Conservation (phyloP, 495 filamentous ascomycete genomes). For the Delitschia confertaspora region DNA sequence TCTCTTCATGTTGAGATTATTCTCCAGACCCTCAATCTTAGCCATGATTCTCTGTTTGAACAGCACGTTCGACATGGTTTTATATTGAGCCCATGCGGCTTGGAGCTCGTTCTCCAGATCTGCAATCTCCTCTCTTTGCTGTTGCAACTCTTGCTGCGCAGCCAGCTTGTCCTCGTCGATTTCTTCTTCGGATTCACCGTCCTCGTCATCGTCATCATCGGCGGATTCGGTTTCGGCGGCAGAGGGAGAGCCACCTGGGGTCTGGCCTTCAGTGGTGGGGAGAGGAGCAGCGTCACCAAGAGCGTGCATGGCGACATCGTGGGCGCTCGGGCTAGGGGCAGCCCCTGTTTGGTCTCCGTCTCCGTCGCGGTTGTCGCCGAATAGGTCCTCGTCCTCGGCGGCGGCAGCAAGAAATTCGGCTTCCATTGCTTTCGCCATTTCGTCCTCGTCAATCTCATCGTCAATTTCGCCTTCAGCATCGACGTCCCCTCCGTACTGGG, state of each 20-base stretch:
- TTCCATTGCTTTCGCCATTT: conserved; percentile 41
- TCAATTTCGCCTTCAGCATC: conserved; percentile 25
- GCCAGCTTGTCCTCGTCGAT: conserved; percentile 39
- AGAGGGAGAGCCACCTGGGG: conserved; percentile 21
- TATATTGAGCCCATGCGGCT: conserved; percentile 38
- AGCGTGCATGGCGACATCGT: conserved; percentile 27
- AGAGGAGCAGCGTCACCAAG: conserved; percentile 6
- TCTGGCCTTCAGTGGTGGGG: conserved; percentile 12
- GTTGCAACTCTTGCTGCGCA: conserved; percentile 39
- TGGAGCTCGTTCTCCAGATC: conserved; percentile 39
- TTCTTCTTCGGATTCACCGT: conserved; percentile 41
- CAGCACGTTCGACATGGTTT: conserved; percentile 37
- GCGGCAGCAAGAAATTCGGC: conserved; percentile 34
- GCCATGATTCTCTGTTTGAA: conserved; percentile 45
- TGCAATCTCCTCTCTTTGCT: conserved; percentile 47
- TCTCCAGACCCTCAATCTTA: conserved; percentile 49
- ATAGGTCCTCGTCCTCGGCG: conserved; percentile 35
- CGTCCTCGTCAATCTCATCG: conserved; percentile 32
- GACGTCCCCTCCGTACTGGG: background rate
- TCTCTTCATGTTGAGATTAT: conserved; percentile 46
- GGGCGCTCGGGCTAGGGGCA: conserved; percentile 13
- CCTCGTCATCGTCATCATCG: conserved; percentile 45
- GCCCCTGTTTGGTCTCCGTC: conserved; percentile 17
- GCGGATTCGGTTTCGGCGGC: conserved; percentile 36
- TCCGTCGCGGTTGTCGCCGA: conserved; percentile 36